Evolutionary conservation across 2,329 filamentous ascomycete species (phyloP).

Genomic region (Aspergillus persii): DNA sequence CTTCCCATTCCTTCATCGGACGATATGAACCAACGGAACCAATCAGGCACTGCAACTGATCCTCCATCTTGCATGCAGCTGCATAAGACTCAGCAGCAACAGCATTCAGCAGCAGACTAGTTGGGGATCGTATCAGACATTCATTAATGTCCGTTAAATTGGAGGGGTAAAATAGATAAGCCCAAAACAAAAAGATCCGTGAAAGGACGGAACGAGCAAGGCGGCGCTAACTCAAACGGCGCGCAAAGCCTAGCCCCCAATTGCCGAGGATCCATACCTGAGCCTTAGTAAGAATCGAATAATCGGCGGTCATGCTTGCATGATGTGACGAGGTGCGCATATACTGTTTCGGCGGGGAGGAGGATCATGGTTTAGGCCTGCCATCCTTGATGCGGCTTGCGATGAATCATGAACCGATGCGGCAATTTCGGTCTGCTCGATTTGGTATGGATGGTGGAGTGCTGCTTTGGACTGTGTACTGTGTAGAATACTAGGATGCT

Average conservation of each 20-base stretch:
- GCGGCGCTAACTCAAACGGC: neutral
- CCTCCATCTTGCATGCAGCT: neutral
- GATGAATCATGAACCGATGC: neutral
- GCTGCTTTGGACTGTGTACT: neutral
- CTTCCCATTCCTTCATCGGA: neutral
- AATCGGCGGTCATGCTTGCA: neutral
- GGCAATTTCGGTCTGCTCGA: no score
- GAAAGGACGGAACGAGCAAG: neutral
- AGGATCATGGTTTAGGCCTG: neutral
- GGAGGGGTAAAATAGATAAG: neutral
- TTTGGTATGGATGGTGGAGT: neutral
- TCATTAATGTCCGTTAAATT: neutral
- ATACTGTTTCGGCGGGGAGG: neutral
- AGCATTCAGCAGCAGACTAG: neutral
- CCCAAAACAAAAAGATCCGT: neutral
- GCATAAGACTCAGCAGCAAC: neutral
- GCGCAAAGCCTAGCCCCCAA: neutral
- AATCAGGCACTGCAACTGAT: neutral
- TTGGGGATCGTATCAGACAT: neutral
- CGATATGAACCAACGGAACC: neutral
- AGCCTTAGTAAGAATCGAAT: neutral
- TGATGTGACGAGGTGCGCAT: neutral
- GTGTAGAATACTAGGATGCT: neutral
- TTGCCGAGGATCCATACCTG: neutral
- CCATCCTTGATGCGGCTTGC: neutral